phyloP scores from a whole-genome alignment of 2,329 filamentous ascomycete species.

The Penicillium sp. region DNA sequence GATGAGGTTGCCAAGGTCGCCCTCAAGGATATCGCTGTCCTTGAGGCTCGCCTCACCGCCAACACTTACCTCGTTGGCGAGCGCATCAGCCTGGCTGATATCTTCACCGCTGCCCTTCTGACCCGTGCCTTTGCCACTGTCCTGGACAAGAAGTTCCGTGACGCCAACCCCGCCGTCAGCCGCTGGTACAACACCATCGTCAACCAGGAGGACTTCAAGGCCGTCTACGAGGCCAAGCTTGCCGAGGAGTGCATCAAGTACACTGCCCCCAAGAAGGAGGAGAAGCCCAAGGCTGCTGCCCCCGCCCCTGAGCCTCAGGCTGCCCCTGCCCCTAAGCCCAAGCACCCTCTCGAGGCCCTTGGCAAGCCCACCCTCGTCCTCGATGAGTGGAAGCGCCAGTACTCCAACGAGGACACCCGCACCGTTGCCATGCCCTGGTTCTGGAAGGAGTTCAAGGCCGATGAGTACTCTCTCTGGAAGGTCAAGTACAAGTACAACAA shows the following conservation, averaged over 20 bases:
- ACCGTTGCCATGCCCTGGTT: slow-evolving; percentile 88
- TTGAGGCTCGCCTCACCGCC: slow-evolving; percentile 82
- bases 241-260: slow-evolving; percentile 76
- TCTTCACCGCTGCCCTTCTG: slow-evolving; percentile 76
- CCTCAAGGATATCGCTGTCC: slow-evolving; percentile 62
- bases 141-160: slow-evolving; percentile 86
- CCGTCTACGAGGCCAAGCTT: slow-evolving; percentile 67
- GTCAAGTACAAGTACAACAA: slow-evolving; percentile 99
- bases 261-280: slow-evolving; percentile 67
- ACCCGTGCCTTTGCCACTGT: slow-evolving; percentile 88
- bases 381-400: slow-evolving; percentile 98
- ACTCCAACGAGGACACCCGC: slow-evolving; percentile 90
- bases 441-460: slow-evolving; percentile 92
- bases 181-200: slow-evolving; percentile 94
- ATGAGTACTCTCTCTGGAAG: slow-evolving; percentile 94
- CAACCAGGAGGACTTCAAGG: slow-evolving; percentile 87
- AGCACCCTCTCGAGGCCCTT: slow-evolving; percentile 89
- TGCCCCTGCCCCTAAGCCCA: slow-evolving; percentile 73
- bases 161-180: slow-evolving; percentile 74
- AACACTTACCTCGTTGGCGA: slow-evolving; percentile 98
- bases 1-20: slow-evolving; percentile 71
- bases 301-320: slow-evolving; percentile 52
- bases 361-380: slow-evolving; percentile 74
- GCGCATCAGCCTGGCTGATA: slow-evolving; percentile 92
- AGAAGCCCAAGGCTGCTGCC: slow-evolving; percentile 58